phyloP scores from a whole-genome alignment of 805 yeast species.

The Teunomyces panamensis region DNA sequence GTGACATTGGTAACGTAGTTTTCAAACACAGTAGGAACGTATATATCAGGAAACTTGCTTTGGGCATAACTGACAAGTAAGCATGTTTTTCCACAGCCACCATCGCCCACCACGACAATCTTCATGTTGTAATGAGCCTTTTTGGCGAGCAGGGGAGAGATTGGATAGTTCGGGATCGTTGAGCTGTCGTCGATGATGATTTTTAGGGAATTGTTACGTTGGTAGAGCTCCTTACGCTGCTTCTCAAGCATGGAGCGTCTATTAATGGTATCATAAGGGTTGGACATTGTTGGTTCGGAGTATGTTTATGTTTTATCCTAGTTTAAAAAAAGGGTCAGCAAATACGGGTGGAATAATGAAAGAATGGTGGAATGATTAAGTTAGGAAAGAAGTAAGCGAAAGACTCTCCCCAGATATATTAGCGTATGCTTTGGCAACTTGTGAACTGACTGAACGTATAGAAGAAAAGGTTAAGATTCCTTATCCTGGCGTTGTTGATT shows the following conservation, averaged over 20 bases:
- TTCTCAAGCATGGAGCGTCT: constrained; percentile 19
- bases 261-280: constrained; percentile 27
- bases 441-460: too few relatives aligned
- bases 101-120: constrained; percentile 84
- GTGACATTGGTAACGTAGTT: constrained; percentile 65
- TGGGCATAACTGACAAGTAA: constrained; percentile 64
- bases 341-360: too few relatives aligned
- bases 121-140: constrained; percentile 38
- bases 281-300: constrained; percentile 8
- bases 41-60: constrained; percentile 65
- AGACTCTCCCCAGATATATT: too few relatives aligned
- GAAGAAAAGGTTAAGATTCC: too few relatives aligned
- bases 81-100: constrained; percentile 90
- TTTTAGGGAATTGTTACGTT: constrained; percentile 20
- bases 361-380: too few relatives aligned
- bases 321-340: too few relatives aligned
- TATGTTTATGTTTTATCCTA: too few relatives aligned
- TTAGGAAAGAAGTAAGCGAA: too few relatives aligned
- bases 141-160: constrained; percentile 20
- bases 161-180: constrained; percentile 31
- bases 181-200: constrained; percentile 37
- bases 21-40: constrained; percentile 83
- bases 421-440: too few relatives aligned
- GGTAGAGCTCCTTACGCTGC: constrained; percentile 22
- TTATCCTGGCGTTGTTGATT: neutral